phyloP scores from a whole-genome alignment of 1,284 basidiomycete genomes.

The Malassezia pachydermatis region DNA sequence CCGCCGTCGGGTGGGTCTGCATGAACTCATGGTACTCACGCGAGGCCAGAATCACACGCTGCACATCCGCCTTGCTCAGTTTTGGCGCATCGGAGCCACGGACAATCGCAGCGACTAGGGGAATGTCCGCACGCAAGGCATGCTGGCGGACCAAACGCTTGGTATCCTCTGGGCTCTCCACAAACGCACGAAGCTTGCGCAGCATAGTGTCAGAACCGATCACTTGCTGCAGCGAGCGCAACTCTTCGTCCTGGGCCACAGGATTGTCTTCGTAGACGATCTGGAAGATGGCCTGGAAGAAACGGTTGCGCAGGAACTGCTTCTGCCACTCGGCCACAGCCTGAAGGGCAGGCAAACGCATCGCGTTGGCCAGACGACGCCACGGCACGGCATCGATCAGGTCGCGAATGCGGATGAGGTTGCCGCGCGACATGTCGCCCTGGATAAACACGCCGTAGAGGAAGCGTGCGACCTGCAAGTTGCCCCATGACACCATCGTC shows the following conservation, averaged over 20 bases:
- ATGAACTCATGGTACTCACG: constrained; percentile 33
- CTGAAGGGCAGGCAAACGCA: constrained; percentile 33
- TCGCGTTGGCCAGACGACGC: constrained; percentile 36
- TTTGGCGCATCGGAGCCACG: constrained; percentile 40
- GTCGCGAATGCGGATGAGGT: constrained; percentile 33
- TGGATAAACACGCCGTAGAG: constrained; percentile 40
- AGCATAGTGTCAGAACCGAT: constrained; percentile 37
- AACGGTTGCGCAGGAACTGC: constrained; percentile 30
- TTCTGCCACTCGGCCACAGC: constrained; percentile 35
- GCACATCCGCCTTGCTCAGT: constrained; percentile 38
- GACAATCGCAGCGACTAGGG: constrained; percentile 42
- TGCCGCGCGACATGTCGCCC: constrained; percentile 36
- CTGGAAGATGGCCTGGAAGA: constrained; percentile 32
- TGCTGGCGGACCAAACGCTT: constrained; percentile 43
- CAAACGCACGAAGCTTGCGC: constrained; percentile 38
- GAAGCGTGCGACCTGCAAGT: constrained; percentile 38
- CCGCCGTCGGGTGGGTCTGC: constrained; percentile 25
- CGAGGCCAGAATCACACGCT: constrained; percentile 38
- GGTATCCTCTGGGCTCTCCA: constrained; percentile 33
- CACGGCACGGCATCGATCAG: constrained; percentile 36
- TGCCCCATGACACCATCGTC: constrained; percentile 38
- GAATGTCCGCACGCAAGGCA: constrained; percentile 33
- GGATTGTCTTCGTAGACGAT: constrained; percentile 39
- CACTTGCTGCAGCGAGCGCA: constrained; percentile 25
- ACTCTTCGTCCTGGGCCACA: constrained; percentile 33